These are phyloP conservation scores for Mycena pura DNA, from an alignment of 768 basidiomycete species.

Conservation along the genomic window DNA sequence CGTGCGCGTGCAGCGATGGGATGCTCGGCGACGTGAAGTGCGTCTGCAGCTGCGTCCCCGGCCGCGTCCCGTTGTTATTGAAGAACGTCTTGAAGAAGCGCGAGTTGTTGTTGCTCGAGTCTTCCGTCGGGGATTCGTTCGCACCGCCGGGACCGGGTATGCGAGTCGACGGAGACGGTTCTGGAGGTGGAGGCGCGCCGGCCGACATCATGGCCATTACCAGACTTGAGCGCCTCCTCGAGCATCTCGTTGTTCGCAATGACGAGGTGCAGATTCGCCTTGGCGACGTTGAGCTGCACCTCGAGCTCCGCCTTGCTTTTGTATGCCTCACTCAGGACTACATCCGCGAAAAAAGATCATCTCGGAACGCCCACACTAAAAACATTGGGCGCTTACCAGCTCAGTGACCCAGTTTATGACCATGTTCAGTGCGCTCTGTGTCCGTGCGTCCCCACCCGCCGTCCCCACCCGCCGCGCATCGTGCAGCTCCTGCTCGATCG, in stretches of 20 bases:
- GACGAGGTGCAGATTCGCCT: constrained; percentile 88
- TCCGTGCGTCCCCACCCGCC: constrained; percentile 71
- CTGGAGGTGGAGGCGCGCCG: constrained; percentile 55
- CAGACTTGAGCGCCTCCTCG: constrained; percentile 78
- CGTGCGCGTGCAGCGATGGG: constrained; percentile 15
- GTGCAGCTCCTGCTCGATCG: constrained; percentile 74
- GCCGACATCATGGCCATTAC: constrained; percentile 69
- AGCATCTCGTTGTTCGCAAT: constrained; percentile 96
- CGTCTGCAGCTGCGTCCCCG: constrained; percentile 11
- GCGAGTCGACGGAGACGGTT: neutral
- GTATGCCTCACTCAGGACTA: constrained; percentile 79
- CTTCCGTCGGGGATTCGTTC: constrained; percentile 23
- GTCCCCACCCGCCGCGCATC: constrained; percentile 73
- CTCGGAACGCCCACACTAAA: too few species aligned
- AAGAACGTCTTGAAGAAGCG: constrained; percentile 83
- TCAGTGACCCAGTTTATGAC: constrained; percentile 73
- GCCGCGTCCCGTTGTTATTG: too few species aligned
- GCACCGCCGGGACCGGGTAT: neutral
- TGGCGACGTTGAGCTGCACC: constrained; percentile 83
- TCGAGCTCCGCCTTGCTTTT: constrained; percentile 80
- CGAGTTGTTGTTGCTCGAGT: constrained; percentile 40
- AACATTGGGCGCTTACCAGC: constrained; percentile 62
- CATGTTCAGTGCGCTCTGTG: constrained; percentile 78
- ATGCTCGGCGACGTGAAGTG: constrained; percentile 20
- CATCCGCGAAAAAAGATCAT: too few species aligned